A percentile compares a stretch with the other conserved stretches of the same genome.
Conservation (phyloP, 2,329 filamentous ascomycete genomes). For the Fusarium subtropicale region DNA sequence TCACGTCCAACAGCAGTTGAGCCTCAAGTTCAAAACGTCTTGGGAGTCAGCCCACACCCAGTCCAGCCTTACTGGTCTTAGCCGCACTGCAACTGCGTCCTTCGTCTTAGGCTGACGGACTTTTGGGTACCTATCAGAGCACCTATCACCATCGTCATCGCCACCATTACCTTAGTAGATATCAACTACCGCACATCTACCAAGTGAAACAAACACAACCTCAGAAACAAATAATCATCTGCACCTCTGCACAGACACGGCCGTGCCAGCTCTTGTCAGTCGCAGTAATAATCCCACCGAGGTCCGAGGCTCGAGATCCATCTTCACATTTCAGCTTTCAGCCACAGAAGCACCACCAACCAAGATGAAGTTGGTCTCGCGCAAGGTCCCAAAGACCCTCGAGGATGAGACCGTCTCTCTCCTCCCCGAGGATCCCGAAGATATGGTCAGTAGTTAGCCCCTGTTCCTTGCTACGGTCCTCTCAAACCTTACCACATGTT, state of each 20-base stretch:
- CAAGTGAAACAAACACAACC: conserved; percentile 6
- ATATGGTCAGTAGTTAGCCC: conserved; percentile 55
- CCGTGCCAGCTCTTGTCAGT: conserved; percentile 22
- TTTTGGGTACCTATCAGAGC: conserved; percentile 2
- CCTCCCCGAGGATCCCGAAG: conserved; percentile 59
- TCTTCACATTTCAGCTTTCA: conserved; percentile 20
- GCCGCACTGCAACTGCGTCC: background rate
- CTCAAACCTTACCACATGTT: conserved; percentile 21
- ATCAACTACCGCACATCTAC: background rate
- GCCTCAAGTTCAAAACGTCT: conserved; percentile 24
- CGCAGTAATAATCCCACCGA: conserved; percentile 27
- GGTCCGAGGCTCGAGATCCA: conserved; percentile 24
- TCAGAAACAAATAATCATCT: conserved; percentile 1
- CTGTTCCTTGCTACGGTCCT: conserved; percentile 11
- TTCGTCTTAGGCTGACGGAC: conserved; percentile 7
- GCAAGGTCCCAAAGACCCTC: conserved; percentile 53
- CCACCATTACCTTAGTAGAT: background rate
- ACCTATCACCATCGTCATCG: background rate
- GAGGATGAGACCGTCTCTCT: conserved; percentile 58
- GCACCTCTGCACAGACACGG: conserved; percentile 28
- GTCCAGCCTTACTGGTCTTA: conserved; percentile 24
- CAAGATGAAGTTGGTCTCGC: conserved; percentile 56
- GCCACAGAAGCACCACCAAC: conserved; percentile 25
- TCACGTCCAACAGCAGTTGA: conserved; percentile 15
- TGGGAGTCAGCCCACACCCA: conserved; percentile 20